These are phyloP conservation scores for Macrophomina tecta DNA, from an alignment of 2,329 filamentous ascomycete species.

Conservation along the genomic window DNA sequence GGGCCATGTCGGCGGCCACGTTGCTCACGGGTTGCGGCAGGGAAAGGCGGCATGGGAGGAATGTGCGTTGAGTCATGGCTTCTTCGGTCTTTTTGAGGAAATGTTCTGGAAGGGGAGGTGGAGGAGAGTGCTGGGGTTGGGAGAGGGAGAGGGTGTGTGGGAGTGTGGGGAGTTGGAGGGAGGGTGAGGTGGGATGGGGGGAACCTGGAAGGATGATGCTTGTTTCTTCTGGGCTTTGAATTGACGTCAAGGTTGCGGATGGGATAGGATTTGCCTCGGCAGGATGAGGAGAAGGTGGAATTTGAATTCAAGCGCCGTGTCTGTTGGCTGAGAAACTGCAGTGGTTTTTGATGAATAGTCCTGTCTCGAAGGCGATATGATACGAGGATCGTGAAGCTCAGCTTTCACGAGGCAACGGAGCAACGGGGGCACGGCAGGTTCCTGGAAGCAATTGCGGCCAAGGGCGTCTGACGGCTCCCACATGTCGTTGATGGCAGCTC, in stretches of 20 bases:
- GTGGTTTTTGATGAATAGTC: no score
- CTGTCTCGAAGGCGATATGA: no score
- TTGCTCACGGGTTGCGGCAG: not conserved
- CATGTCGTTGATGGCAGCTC: not conserved
- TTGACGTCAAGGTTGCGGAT: not conserved
- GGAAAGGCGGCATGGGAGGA: not conserved
- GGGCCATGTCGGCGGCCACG: not conserved
- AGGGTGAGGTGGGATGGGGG: not conserved
- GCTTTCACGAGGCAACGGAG: no score
- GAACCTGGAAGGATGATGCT: not conserved
- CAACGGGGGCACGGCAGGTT: no score
- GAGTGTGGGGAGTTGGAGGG: not conserved
- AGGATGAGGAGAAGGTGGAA: not conserved
- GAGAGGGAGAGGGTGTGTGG: not conserved
- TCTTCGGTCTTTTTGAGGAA: not conserved
- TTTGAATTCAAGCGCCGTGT: no score
- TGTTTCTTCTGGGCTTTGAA: not conserved
- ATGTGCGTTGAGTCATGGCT: not conserved
- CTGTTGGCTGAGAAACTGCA: no score
- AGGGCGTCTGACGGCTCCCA: no score
- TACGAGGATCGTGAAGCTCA: no score
- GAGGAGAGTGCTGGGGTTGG: not conserved
- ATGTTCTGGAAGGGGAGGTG: not conserved
- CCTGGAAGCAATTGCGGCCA: no score
- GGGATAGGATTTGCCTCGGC: not conserved